These are phyloP conservation scores for Globisporangium nunn DNA, from an alignment of 352 stramenopile species.

Conservation along the genomic window DNA sequence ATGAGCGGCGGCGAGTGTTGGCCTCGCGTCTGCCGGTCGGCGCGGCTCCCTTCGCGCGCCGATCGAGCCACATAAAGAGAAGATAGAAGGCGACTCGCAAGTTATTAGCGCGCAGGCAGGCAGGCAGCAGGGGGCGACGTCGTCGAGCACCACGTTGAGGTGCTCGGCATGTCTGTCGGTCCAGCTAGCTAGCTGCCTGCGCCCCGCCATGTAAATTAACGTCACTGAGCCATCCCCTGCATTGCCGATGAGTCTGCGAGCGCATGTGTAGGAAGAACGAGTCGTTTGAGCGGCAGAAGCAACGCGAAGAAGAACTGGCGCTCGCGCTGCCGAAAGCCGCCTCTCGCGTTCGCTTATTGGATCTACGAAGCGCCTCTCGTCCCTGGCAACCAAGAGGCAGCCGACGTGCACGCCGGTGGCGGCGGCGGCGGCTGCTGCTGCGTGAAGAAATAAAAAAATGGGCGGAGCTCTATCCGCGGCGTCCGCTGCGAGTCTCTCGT, in stretches of 20 bases:
- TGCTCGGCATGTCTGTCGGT: no score
- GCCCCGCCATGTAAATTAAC: neutral
- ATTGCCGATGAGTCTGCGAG: no score
- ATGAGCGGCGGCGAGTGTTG: constrained; percentile 4
- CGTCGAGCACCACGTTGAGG: no score
- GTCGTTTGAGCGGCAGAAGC: neutral
- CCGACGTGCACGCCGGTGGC: neutral
- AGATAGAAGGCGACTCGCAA: constrained; percentile 1
- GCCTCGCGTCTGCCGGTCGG: no score
- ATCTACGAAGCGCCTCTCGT: neutral
- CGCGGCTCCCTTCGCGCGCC: no score
- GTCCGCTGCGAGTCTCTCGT: no score
- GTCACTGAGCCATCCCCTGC: neutral
- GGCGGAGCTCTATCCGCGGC: neutral
- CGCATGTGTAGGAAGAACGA: no score
- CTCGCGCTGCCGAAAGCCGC: no score
- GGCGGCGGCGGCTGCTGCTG: neutral
- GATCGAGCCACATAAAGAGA: neutral
- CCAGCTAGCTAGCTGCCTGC: no score
- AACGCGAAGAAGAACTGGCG: neutral
- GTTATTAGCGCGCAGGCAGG: no score
- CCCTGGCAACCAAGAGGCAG: neutral
- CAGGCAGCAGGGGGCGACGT: no score
- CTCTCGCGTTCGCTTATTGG: neutral
- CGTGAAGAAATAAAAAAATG: neutral